These are phyloP conservation scores for Agrocybe praecox DNA, from an alignment of 768 basidiomycete genomes.

Conservation along the genomic window DNA sequence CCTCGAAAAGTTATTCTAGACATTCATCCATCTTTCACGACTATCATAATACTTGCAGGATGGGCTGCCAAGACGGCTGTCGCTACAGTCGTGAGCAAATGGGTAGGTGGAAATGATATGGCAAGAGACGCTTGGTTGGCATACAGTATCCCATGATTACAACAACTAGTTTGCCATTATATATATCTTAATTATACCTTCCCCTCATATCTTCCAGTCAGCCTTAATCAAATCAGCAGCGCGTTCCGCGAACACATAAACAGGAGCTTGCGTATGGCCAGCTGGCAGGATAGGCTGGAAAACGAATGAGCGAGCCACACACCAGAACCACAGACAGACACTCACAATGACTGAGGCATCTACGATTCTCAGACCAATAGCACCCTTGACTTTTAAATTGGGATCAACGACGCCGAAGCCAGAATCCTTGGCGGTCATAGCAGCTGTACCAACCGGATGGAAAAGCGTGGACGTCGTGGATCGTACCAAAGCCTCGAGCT, in stretches of 20 bases:
- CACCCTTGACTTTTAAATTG: conserved; percentile 31
- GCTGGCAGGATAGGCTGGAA: conserved; percentile 25
- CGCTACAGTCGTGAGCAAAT: conserved; percentile 60
- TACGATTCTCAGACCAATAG: conserved; percentile 32
- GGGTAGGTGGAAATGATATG: conserved; percentile 63
- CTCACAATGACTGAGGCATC: conserved; percentile 34
- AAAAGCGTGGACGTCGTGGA: conserved; percentile 16
- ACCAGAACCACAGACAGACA: neutral
- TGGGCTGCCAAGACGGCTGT: conserved; percentile 73
- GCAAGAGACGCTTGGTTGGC: conserved; percentile 75
- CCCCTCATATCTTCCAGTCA: neutral
- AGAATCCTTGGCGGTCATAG: conserved; percentile 23
- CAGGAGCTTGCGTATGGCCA: conserved; percentile 31
- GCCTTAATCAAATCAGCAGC: conserved; percentile 30
- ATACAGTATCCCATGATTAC: conserved; percentile 72
- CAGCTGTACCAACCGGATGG: conserved; percentile 31
- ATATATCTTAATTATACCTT: neutral
- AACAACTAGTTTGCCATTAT: neutral
- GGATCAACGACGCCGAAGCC: conserved; percentile 32
- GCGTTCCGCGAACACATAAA: conserved; percentile 33
- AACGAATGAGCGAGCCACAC: neutral
- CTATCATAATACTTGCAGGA: conserved; percentile 71
- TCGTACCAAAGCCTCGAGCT: conserved; percentile 23
- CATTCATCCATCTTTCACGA: conserved; percentile 73
- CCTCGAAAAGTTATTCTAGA: conserved; percentile 68